phyloP scores from a whole-genome alignment of 345 rosid species.

The Firmiana major region DNA sequence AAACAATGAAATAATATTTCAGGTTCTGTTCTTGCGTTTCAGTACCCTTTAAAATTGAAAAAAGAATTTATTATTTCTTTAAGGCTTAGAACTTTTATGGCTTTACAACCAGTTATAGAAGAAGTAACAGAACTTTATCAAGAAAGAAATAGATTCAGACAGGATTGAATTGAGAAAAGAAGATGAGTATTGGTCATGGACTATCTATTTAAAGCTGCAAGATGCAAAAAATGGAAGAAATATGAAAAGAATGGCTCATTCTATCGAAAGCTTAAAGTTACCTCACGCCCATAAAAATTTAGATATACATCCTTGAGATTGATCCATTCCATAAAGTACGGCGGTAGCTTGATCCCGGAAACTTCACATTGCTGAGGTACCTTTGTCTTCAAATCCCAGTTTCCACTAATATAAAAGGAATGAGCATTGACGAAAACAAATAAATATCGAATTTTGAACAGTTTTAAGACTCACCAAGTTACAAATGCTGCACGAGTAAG shows the following conservation, averaged over 20 bases:
- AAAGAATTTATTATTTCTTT: neutral
- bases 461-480: conserved; percentile 59
- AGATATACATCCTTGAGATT: conserved; percentile 80
- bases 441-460: neutral
- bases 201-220: neutral
- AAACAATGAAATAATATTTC: neutral
- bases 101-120: neutral
- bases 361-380: conserved; percentile 77
- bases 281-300: conserved; percentile 73
- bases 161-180: neutral
- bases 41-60: neutral
- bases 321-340: conserved; percentile 87
- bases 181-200: neutral
- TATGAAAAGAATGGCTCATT: neutral
- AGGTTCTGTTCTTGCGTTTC: neutral
- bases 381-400: conserved; percentile 95
- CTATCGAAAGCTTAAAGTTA: conserved; percentile 13
- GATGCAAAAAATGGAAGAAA: neutral
- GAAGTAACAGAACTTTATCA: neutral
- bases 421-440: conserved; percentile 11
- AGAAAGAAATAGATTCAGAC: too few species aligned
- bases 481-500: conserved; percentile 78
- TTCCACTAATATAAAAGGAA: conserved; percentile 53
- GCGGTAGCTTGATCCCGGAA: conserved; percentile 64
- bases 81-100: neutral